Conservation (phyloP, 2,329 filamentous ascomycete genomes). For the Pseudogymnoascus sp. region DNA sequence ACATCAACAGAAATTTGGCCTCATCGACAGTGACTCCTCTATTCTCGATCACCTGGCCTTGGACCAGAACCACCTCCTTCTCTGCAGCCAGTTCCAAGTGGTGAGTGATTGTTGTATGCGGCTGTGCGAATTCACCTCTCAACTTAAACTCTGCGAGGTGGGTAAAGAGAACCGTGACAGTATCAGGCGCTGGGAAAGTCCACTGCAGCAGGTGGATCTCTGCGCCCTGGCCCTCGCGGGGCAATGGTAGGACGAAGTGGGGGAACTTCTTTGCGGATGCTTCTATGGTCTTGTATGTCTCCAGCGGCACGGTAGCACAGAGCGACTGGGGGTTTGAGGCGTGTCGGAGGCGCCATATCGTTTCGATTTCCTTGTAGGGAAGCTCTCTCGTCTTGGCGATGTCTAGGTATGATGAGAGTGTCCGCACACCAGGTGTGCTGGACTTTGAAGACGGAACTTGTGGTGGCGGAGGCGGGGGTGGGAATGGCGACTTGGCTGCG, state of each 20-base stretch:
- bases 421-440: slow-evolving; percentile 39
- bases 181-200: slow-evolving; percentile 69
- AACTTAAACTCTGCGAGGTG: slow-evolving; percentile 89
- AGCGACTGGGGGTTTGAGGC: slow-evolving; percentile 63
- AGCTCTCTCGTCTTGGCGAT: slow-evolving; percentile 66
- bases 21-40: slow-evolving; percentile 70
- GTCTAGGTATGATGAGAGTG: slow-evolving; percentile 64
- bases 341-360: slow-evolving; percentile 85
- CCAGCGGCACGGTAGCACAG: slow-evolving; percentile 70
- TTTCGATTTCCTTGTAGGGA: slow-evolving; percentile 72
- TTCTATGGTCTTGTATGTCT: slow-evolving; percentile 67
- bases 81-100: slow-evolving; percentile 69
- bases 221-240: slow-evolving; percentile 58
- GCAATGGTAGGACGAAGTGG: slow-evolving; percentile 84
- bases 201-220: slow-evolving; percentile 97
- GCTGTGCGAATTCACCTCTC: slow-evolving; percentile 78
- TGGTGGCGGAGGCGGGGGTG: slow-evolving; percentile 25
- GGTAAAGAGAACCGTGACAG: slow-evolving; percentile 80
- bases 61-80: slow-evolving; percentile 76
- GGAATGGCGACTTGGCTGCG: slow-evolving; percentile 25
- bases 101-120: slow-evolving; percentile 90
- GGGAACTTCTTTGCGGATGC: slow-evolving; percentile 65
- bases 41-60: slow-evolving; percentile 69
- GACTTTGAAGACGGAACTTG: slow-evolving; percentile 26
- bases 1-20: slow-evolving; percentile 85